Percentiles rank a stretch among this genome's conserved stretches.
phyloP scores from a whole-genome alignment of 108 stramenopile genomes.

The Pseudonitzschia delicatissima region DNA sequence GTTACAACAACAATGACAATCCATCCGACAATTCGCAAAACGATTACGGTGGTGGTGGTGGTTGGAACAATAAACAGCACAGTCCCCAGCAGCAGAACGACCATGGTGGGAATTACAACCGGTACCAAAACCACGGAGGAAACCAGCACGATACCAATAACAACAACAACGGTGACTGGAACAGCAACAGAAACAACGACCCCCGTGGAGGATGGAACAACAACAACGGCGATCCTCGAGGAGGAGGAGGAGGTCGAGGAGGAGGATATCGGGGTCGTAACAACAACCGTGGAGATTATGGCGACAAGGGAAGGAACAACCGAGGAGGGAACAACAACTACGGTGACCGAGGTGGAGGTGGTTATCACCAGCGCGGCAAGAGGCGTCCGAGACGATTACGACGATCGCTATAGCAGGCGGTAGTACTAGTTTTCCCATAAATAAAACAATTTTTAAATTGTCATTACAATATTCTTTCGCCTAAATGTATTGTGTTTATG shows the following conservation, averaged over 20 bases:
- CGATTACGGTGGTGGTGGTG: background rate
- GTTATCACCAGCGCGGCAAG: conserved; percentile 13
- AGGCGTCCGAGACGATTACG: conserved; percentile 19
- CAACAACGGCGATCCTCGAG: background rate
- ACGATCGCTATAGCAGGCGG: conserved; percentile 14
- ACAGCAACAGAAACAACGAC: conserved; percentile 24
- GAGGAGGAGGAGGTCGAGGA: conserved; percentile 27
- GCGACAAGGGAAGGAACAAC: conserved; percentile 18
- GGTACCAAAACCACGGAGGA: conserved; percentile 1
- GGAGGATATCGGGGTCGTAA: conserved; percentile 23
- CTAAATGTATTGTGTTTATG: no score
- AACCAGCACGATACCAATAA: background rate
- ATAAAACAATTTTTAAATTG: no score
- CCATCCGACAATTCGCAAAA: background rate
- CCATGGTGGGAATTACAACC: conserved; percentile 1
- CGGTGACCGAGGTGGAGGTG: conserved; percentile 16
- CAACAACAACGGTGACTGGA: background rate
- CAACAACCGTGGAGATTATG: conserved; percentile 12
- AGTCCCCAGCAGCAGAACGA: background rate
- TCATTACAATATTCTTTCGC: no score
- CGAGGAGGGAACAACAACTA: conserved; percentile 9
- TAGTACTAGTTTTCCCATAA: no score
- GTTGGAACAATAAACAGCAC: background rate
- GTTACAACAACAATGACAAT: background rate
- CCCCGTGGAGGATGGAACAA: no score